These are phyloP conservation scores for Aspergillus intermedius DNA, from an alignment of 2,329 filamentous ascomycete species.

Conservation along the genomic window DNA sequence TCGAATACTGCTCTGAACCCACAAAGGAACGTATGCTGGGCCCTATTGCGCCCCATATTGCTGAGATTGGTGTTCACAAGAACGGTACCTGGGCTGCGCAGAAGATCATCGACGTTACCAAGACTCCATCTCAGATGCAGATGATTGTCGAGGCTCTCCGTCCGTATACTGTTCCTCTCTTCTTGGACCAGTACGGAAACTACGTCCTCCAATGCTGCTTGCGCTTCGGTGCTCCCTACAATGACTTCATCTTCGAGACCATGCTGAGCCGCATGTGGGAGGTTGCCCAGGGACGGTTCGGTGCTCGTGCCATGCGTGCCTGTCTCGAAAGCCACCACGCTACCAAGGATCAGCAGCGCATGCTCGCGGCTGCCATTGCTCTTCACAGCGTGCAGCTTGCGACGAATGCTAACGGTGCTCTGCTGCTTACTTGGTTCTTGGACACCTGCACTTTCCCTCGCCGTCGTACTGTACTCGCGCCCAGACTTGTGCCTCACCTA, in stretches of 20 bases:
- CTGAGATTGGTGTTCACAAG: conserved; percentile 97
- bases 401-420: conserved; percentile 89
- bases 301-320: conserved; percentile 90
- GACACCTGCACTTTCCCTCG: conserved; percentile 95
- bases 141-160: conserved; percentile 78
- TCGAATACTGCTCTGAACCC: conserved; percentile 88
- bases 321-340: conserved; percentile 94
- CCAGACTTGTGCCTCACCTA: conserved; percentile 83
- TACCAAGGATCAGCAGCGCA: conserved; percentile 88
- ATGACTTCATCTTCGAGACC: conserved; percentile 95
- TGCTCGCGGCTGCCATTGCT: conserved; percentile 92
- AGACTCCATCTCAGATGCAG: conserved; percentile 73
- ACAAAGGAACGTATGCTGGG: conserved; percentile 86
- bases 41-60: conserved; percentile 83
- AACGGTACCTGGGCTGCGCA: conserved; percentile 99
- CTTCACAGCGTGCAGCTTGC: conserved; percentile 93
- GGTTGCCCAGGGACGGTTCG: conserved; percentile 84
- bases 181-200: conserved; percentile 97
- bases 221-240: conserved; percentile 81
- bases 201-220: conserved; percentile 96
- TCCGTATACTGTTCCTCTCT: conserved; percentile 81
- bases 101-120: conserved; percentile 97
- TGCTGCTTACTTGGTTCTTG: conserved; percentile 93
- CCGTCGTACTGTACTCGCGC: conserved; percentile 83
- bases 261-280: conserved; percentile 96